Evolutionary conservation across 441 rosid genomes (phyloP).

Genomic region (Euphorbia corollata): DNA sequence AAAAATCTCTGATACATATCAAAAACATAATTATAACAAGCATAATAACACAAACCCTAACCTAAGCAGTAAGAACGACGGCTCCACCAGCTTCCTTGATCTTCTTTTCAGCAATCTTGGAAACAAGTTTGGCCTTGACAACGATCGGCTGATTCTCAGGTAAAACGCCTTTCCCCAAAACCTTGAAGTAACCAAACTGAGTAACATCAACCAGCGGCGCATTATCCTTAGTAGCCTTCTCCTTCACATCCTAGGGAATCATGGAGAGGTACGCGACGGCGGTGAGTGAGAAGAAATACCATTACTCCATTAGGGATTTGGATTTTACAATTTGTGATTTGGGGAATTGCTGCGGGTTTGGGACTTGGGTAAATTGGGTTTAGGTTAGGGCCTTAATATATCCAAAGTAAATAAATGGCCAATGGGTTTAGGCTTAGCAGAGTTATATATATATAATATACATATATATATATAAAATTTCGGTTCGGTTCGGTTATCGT

Average conservation of each 20-base stretch:
- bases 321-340: no score
- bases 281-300: no score
- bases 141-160: conserved; percentile 62
- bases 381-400: no score
- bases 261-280: no score
- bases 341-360: no score
- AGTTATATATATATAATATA: no score
- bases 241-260: conserved; percentile 55
- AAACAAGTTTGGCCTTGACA: conserved; percentile 69
- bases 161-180: conserved; percentile 65
- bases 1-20: neutral
- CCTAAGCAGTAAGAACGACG: conserved; percentile 58
- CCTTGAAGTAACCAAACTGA: conserved; percentile 72
- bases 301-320: no score
- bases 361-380: no score
- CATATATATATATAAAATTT: no score
- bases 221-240: conserved; percentile 48
- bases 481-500: no score
- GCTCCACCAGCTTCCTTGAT: conserved; percentile 82
- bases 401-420: no score
- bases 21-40: conserved; percentile 4
- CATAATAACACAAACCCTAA: neutral
- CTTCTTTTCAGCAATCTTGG: conserved; percentile 81
- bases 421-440: no score
- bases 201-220: conserved; percentile 75